Evolutionary conservation across 2,329 filamentous ascomycete species (phyloP).

Genomic region (Graphilbum fragrans): DNA sequence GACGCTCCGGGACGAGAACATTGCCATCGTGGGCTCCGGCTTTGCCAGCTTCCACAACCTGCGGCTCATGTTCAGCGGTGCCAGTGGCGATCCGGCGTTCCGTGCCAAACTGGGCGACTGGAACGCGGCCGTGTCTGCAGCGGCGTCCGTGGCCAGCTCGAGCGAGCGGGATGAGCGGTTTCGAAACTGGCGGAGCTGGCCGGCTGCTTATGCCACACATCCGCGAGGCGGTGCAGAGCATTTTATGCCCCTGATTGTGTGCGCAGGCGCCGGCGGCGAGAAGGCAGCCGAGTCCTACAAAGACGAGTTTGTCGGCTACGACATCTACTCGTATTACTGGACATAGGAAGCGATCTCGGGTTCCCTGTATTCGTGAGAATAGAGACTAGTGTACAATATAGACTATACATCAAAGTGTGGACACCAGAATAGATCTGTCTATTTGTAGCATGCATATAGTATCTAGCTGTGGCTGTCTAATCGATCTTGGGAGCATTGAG

Average conservation of each 20-base stretch:
- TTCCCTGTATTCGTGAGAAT: background rate
- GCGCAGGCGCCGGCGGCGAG: conserved; percentile 36
- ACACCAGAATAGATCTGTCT: no score
- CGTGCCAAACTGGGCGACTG: conserved; percentile 22
- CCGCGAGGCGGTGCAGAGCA: conserved; percentile 42
- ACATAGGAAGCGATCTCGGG: conserved; percentile 8
- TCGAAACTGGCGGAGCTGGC: conserved; percentile 32
- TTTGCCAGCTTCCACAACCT: conserved; percentile 48
- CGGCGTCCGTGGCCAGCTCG: conserved; percentile 19
- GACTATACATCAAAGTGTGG: background rate
- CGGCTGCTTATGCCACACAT: conserved; percentile 39
- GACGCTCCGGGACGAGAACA: conserved; percentile 34
- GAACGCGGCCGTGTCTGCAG: conserved; percentile 32
- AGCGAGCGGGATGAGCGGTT: conserved; percentile 27
- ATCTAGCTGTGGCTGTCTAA: no score
- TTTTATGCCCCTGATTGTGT: conserved; percentile 46
- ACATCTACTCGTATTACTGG: conserved; percentile 47
- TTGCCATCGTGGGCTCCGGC: conserved; percentile 49
- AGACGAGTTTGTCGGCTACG: conserved; percentile 35
- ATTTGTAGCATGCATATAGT: no score
- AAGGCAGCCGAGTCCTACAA: conserved; percentile 28
- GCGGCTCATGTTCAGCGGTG: conserved; percentile 26
- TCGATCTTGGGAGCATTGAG: no score
- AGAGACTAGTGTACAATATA: background rate
- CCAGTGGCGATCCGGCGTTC: conserved; percentile 13